Conservation (phyloP, 2,329 filamentous ascomycete species). For the Magnaporthiopsis poae region DNA sequence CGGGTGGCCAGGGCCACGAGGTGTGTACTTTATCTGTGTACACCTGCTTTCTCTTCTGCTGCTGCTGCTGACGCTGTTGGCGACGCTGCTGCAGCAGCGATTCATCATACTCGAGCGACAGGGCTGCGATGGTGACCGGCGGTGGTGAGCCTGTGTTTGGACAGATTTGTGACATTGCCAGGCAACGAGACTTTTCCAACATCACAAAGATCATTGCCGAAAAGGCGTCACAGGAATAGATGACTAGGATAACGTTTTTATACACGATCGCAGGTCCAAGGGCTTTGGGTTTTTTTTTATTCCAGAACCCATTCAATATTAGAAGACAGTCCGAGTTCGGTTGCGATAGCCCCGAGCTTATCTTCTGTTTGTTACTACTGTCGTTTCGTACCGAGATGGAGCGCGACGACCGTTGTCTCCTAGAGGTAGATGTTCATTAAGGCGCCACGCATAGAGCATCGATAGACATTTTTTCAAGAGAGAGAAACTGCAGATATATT, state of each 20-base stretch:
- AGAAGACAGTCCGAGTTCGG: background rate
- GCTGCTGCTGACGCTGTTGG: background rate
- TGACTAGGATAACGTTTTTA: background rate
- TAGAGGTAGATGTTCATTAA: background rate
- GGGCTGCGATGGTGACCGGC: background rate
- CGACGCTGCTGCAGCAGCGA: background rate
- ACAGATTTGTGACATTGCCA: background rate
- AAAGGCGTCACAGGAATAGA: background rate
- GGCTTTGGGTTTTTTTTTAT: background rate
- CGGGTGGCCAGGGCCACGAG: background rate
- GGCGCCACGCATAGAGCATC: background rate
- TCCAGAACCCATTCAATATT: background rate
- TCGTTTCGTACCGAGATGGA: too few species aligned
- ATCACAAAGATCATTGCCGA: background rate
- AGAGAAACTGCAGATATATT: background rate
- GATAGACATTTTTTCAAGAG: background rate
- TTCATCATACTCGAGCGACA: background rate
- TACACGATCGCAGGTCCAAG: background rate
- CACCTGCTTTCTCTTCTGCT: background rate
- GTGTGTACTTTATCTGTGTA: background rate
- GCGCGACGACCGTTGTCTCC: background rate
- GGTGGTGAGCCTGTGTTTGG: background rate
- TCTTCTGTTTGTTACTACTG: background rate
- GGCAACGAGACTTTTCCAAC: background rate
- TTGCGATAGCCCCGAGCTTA: background rate